These are phyloP conservation scores for Parachaetomium inaequale DNA, from an alignment of 495 filamentous ascomycete species.

Conservation along the genomic window DNA sequence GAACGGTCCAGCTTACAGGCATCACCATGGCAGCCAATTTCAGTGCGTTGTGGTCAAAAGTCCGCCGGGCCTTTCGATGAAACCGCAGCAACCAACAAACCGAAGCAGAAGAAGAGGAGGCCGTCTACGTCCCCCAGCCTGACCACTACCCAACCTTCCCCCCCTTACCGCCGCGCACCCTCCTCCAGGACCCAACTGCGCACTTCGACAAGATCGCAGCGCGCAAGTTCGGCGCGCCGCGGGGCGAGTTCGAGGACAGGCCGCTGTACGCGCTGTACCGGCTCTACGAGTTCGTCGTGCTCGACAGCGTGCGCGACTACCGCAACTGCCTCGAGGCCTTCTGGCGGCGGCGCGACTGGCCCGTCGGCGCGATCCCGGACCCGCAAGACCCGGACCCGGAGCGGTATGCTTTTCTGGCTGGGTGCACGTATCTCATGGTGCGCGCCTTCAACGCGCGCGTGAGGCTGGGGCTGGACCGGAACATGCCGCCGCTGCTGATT, in stretches of 20 bases:
- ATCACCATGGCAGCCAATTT: neutral
- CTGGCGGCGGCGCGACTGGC: neutral
- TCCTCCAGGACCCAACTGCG: neutral
- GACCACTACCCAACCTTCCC: slow-evolving; percentile 1
- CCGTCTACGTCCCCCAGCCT: neutral
- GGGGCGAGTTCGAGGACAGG: slow-evolving; percentile 7
- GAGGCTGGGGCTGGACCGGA: neutral
- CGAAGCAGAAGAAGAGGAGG: neutral
- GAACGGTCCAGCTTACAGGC: too few relatives aligned
- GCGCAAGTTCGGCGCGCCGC: slow-evolving; percentile 2
- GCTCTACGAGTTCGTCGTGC: slow-evolving; percentile 6
- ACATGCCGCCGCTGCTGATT: neutral
- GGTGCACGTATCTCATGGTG: neutral
- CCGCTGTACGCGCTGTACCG: slow-evolving; percentile 1
- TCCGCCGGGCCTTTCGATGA: neutral
- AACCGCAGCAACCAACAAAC: neutral
- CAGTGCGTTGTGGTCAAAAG: neutral
- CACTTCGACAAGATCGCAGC: neutral
- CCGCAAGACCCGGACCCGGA: neutral
- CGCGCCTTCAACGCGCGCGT: slow-evolving; percentile 11
- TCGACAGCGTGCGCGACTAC: neutral
- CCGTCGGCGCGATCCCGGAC: neutral
- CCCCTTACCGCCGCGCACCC: neutral
- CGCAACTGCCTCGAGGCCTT: slow-evolving; percentile 5
- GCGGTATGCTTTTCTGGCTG: slow-evolving; percentile 1